A percentile compares a stretch with the other conserved stretches of the same genome.
phyloP scores from a whole-genome alignment of 495 filamentous ascomycete species.

The Lophium mytilinum region DNA sequence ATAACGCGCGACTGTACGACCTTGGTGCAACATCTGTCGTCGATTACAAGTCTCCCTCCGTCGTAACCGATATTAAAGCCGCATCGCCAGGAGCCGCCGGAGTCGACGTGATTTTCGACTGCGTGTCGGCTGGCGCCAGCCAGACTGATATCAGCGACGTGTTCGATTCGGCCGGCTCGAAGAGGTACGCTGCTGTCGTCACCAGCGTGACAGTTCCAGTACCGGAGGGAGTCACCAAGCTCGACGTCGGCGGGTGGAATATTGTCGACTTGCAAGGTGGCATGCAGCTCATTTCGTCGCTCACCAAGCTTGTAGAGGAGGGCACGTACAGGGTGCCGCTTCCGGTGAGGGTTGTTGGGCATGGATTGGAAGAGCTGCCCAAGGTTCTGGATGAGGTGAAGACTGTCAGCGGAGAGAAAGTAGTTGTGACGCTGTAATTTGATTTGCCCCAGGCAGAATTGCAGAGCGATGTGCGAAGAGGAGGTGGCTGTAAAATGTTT shows the following conservation, averaged over 20 bases:
- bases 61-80: constrained; percentile 27
- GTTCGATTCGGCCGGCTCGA: constrained; percentile 28
- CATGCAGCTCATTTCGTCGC: constrained; percentile 22
- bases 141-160: constrained; percentile 22
- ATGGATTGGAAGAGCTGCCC: constrained; percentile 27
- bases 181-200: constrained; percentile 32
- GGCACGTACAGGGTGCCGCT: constrained; percentile 9
- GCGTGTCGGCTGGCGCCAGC: constrained; percentile 7
- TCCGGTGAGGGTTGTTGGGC: constrained; percentile 23
- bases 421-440: constrained; percentile 30
- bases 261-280: constrained; percentile 22
- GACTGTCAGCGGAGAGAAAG: constrained; percentile 33
- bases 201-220: constrained; percentile 25
- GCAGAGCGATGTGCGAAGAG: background rate
- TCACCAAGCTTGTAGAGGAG: constrained; percentile 28
- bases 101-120: constrained; percentile 39
- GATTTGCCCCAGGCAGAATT: background rate
- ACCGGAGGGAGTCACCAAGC: constrained; percentile 24
- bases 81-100: constrained; percentile 29
- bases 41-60: constrained; percentile 23
- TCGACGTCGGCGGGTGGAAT: constrained; percentile 23
- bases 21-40: constrained; percentile 34
- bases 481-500: background rate
- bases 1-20: constrained; percentile 26
- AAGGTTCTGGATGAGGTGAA: constrained; percentile 2